Base-by-base conservation (phyloP, 192 early-diverging fungal genomes). In the Allomyces macrogynus region DNA sequence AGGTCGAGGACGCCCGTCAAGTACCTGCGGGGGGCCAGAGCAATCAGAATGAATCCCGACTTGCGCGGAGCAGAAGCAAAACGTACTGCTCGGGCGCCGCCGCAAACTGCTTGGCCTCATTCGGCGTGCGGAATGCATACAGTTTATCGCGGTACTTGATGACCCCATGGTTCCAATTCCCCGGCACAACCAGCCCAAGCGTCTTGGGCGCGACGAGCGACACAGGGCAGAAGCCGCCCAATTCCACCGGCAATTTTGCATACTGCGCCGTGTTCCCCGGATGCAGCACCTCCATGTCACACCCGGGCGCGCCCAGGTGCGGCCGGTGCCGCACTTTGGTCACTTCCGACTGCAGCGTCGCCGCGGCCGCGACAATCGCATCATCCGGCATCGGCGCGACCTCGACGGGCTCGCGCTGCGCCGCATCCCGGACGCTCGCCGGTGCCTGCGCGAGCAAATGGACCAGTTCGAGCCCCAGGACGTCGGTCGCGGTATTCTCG, bases 191-290 rank as follows among this genome's bases (percentile, higher is more conserved):
- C 24, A 81, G 62, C 22, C 79, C 81, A 7, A 14, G 5, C 49
- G 49, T 20, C 27, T 75, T 71, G 4, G 77, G 68, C 25, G 63
- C 68, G 16, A 79, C 74, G 18, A 83, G 67, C 16, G 73, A 70
- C 43, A 75, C 73, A 0, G 81, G 71, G 57, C 81, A 83, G 64
- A 78, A 83, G 7, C 81, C 81, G 18, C 81, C 79, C 67, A 73
- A 76, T 68, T 83, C 81, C 10, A 78, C 77, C 42, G 75, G 81
- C 44, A 83, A 62, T 60, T 72, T 70, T 62, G 75, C 77, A 64
- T 80, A 83, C 57, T 78, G 73, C 0, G 81, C 79, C n/a, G 78
- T 78, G 67, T 80, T 83, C 24, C 77, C 74, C 43, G 81, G 81
- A 70, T 83, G 81, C 22, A 80, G 63, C 12, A 83, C 71, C 63